Percentiles rank a stretch among this genome's conserved stretches.
Conservation (phyloP, 116 monocot species). For the Papilionanthe hybrid region DNA sequence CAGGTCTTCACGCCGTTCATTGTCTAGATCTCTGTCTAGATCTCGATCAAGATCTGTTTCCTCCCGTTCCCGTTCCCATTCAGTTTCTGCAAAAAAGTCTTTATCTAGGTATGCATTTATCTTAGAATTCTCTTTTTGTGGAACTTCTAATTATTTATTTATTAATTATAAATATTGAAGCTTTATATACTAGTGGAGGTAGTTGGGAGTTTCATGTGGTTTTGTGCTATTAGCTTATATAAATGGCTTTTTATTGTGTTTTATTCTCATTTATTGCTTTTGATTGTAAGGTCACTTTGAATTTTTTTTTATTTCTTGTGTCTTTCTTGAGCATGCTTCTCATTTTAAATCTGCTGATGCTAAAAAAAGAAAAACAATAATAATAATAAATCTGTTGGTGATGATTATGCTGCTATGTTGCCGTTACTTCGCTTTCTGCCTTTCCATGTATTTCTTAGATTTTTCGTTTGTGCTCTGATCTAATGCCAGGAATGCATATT, state of each 20-base stretch:
- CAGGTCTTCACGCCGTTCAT: constrained; percentile 49
- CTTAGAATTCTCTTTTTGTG: neutral
- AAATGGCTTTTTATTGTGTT: too few relatives aligned
- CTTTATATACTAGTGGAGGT: too few relatives aligned
- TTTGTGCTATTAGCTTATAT: too few relatives aligned
- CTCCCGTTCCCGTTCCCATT: constrained; percentile 44
- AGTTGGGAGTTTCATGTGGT: too few relatives aligned
- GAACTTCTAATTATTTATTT: too few relatives aligned
- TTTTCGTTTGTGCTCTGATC: neutral
- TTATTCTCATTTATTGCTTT: too few relatives aligned
- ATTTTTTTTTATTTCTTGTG: too few relatives aligned
- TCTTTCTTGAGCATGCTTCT: too few relatives aligned
- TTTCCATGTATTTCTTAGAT: neutral
- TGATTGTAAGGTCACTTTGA: too few relatives aligned
- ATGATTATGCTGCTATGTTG: neutral
- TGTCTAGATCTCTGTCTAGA: constrained; percentile 35
- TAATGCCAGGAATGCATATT: neutral
- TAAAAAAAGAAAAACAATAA: neutral
- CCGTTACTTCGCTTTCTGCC: neutral
- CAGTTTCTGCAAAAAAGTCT: constrained; percentile 39
- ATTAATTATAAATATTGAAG: too few relatives aligned
- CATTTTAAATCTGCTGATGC: neutral
- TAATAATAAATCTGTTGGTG: too few relatives aligned
- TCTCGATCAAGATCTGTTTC: constrained; percentile 68
- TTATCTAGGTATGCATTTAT: constrained; percentile 46